A percentile compares a stretch with the other conserved stretches of the same genome.
Conservation (phyloP, 2,329 filamentous ascomycete genomes). For the Aspergillus vadensis region DNA sequence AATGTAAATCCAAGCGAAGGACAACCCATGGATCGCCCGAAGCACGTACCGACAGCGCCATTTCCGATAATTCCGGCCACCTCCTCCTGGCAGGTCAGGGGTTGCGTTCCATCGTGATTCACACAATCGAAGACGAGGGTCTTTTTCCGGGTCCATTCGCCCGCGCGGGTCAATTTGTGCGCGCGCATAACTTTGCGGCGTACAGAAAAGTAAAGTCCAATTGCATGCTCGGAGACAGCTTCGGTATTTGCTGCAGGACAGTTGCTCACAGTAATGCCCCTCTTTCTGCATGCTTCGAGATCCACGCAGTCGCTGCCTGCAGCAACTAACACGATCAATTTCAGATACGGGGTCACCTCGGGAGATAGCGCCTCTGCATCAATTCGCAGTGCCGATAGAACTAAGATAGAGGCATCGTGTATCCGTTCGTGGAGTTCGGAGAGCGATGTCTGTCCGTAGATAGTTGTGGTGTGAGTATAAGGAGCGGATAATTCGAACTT, state of each 20-base stretch:
- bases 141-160: slow-evolving; percentile 46
- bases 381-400: slow-evolving; percentile 40
- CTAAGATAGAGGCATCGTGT: slow-evolving; percentile 50
- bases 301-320: slow-evolving; percentile 53
- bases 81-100: slow-evolving; percentile 52
- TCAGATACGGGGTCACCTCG: slow-evolving; percentile 47
- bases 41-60: slow-evolving; percentile 46
- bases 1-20: neutral
- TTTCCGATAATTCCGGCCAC: slow-evolving; percentile 54
- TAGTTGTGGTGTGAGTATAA: slow-evolving; percentile 35
- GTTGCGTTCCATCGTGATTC: slow-evolving; percentile 35
- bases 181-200: slow-evolving; percentile 45
- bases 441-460: slow-evolving; percentile 39
- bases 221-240: slow-evolving; percentile 53
- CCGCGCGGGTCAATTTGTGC: slow-evolving; percentile 37
- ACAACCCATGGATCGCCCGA: neutral
- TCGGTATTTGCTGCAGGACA: slow-evolving; percentile 52
- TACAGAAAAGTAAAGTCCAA: slow-evolving; percentile 53
- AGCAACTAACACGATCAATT: slow-evolving; percentile 49
- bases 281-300: slow-evolving; percentile 44
- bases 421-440: slow-evolving; percentile 45
- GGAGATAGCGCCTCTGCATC: slow-evolving; percentile 43
- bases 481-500: slow-evolving; percentile 48
- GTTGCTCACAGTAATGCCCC: slow-evolving; percentile 51
- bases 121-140: slow-evolving; percentile 36